Conservation (phyloP, 2,329 filamentous ascomycete species). For the Trichophyton verrucosum region DNA sequence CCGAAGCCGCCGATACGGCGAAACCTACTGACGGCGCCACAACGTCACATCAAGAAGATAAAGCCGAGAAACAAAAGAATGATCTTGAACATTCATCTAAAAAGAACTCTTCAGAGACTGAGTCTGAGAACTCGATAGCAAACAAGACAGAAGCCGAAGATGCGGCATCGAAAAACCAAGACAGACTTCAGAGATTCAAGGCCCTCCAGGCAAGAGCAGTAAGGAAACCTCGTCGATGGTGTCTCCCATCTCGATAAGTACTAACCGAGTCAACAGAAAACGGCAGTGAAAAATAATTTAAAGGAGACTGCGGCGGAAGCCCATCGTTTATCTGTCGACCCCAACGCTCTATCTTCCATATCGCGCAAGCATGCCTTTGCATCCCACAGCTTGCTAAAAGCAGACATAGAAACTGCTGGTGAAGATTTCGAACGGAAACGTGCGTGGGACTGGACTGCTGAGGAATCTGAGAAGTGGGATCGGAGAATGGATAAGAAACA, state of each 20-base stretch:
- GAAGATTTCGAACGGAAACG: constrained; percentile 96
- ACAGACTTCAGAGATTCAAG: constrained; percentile 72
- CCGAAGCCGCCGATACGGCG: neutral
- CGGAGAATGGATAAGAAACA: constrained; percentile 76
- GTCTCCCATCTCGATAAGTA: constrained; percentile 19
- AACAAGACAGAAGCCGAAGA: constrained; percentile 8
- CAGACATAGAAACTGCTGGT: constrained; percentile 70
- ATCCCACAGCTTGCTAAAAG: constrained; percentile 83
- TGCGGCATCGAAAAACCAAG: constrained; percentile 32
- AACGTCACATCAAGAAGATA: neutral
- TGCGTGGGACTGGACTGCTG: constrained; percentile 96
- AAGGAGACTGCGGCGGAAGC: constrained; percentile 76
- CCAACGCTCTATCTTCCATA: constrained; percentile 62
- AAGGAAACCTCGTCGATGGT: constrained; percentile 14
- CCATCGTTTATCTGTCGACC: constrained; percentile 65
- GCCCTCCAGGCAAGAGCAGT: constrained; percentile 67
- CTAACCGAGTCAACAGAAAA: constrained; percentile 24
- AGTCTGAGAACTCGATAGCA: neutral
- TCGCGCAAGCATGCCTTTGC: constrained; percentile 78
- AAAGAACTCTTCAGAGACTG: constrained; percentile 9
- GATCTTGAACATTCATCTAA: neutral
- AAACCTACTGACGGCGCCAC: neutral
- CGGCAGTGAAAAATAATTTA: constrained; percentile 47
- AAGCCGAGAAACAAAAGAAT: neutral
- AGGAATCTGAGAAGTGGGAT: constrained; percentile 92